Evolutionary conservation across 129 eudicot species (phyloP).

Genomic region (Rutidosis leptorrhynchoides): DNA sequence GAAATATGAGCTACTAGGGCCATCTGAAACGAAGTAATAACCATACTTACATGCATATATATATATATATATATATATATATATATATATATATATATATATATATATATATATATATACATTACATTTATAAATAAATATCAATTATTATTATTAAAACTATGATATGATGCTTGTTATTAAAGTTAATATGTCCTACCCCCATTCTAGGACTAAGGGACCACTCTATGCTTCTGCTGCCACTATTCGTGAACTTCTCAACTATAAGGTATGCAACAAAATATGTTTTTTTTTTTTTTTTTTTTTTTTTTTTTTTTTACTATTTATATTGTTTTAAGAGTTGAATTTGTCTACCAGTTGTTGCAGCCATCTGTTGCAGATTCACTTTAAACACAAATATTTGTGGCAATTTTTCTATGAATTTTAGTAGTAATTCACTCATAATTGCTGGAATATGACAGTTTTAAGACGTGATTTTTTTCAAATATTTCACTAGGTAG

Average conservation of each 20-base stretch:
- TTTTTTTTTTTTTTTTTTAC: neutral
- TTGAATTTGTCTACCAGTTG: neutral
- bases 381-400: neutral
- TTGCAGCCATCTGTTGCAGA: neutral
- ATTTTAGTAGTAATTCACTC: neutral
- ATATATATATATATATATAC: no score
- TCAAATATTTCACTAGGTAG: neutral
- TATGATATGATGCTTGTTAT: constrained; percentile 7
- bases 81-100: no score
- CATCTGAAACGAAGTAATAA: constrained; percentile 41
- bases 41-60: constrained; percentile 2
- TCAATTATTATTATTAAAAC: no score
- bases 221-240: constrained; percentile 43
- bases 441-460: neutral
- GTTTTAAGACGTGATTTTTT: neutral
- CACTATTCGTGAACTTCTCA: constrained; percentile 61
- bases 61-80: neutral
- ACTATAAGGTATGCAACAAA: constrained; percentile 51
- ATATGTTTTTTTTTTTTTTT: neutral
- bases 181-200: neutral
- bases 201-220: constrained; percentile 34
- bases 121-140: no score
- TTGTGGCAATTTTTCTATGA: neutral
- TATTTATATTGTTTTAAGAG: neutral
- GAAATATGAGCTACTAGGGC: constrained; percentile 48